A percentile compares a stretch with the other conserved stretches of the same genome.
These are phyloP conservation scores for Komagataea norvegica DNA, from an alignment of 1,139 yeast genomes.

Conservation along the genomic window DNA sequence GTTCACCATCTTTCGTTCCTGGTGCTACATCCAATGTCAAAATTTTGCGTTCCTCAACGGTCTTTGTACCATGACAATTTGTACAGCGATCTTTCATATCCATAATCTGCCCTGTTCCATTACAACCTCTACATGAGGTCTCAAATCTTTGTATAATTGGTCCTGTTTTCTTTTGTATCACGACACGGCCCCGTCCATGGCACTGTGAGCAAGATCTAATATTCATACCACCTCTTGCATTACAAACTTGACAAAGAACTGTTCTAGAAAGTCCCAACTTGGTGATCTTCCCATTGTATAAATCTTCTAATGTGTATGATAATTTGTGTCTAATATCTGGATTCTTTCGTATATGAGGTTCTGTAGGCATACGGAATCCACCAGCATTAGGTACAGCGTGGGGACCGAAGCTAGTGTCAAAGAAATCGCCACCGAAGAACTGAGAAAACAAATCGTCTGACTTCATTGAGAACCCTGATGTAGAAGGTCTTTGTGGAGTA, in stretches of 20 bases:
- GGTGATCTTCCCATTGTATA: conserved; percentile 44
- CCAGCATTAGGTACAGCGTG: not conserved
- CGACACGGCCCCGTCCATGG: conserved; percentile 35
- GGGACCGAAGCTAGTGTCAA: conserved; percentile 24
- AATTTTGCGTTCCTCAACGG: conserved; percentile 43
- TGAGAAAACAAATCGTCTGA: conserved; percentile 3
- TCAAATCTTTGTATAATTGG: conserved; percentile 29
- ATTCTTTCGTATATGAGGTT: conserved; percentile 29
- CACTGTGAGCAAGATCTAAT: conserved; percentile 33
- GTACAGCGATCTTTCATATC: conserved; percentile 34
- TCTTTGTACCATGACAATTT: conserved; percentile 38
- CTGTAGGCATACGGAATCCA: not conserved
- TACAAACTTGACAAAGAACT: conserved; percentile 38
- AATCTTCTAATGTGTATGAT: conserved; percentile 41
- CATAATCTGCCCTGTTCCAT: conserved; percentile 35
- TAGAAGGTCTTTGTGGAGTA: conserved; percentile 15
- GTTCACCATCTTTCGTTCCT: conserved; percentile 49
- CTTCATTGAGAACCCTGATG: conserved; percentile 15
- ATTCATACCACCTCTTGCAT: conserved; percentile 40
- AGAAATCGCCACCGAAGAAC: conserved; percentile 21
- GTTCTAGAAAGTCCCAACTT: conserved; percentile 43
- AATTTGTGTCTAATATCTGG: conserved; percentile 44
- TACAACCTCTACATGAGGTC: conserved; percentile 34
- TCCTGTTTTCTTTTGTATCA: conserved; percentile 28
- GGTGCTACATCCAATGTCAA: conserved; percentile 48